Base-by-base conservation (phyloP, 1,284 basidiomycete genomes). In the Meripilus lineatus region DNA sequence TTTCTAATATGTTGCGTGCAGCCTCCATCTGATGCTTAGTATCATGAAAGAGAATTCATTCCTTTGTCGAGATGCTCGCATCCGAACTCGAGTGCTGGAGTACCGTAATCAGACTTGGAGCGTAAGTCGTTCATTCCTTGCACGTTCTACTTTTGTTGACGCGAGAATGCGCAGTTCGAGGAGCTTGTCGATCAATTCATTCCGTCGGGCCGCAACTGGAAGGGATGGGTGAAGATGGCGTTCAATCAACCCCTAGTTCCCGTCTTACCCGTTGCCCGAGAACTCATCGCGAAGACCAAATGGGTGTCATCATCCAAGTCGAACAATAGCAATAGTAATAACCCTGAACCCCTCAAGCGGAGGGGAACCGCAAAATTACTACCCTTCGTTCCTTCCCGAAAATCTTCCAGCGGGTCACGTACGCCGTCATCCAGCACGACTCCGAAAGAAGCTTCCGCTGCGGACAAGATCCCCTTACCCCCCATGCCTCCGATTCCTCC, bases 51-150 rank as follows among this genome's bases (percentile, higher is more conserved):
- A 79, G 44, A 78, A 77, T 32, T 84, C 82, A 0, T 84, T 87
- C 52, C 77, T 84, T 47, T 86, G 79, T 49, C 78, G 76, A 26
- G 83, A 88, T 50, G 85, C 84, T 14, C 76, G 75, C 22, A 86
- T 88, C 57, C 75, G 75, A 47, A 88, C 84, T 7, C 72, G 82
- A 42, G 78, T 81, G 45, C 65, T 96, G 38, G 83, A 87, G 56
- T 94, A 92, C 63, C 77, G 80, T 51, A 92, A 94, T 61, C 84
- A 90, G 62, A 93, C 91, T 1, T 92, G 83, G 79, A 89, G 86
- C 64, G 86, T 89, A 63, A 53, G 84, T 57, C 1, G 61, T 17
- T 14, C 24, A 11, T 37, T 33, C 24, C 18, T 26, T 32, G 40
- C 40, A 40, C 35, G 46, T 34, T 42, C 28, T 49, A 18, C 20